phyloP scores from a whole-genome alignment of 495 filamentous ascomycete genomes.

The Pyrenula massariospora region DNA sequence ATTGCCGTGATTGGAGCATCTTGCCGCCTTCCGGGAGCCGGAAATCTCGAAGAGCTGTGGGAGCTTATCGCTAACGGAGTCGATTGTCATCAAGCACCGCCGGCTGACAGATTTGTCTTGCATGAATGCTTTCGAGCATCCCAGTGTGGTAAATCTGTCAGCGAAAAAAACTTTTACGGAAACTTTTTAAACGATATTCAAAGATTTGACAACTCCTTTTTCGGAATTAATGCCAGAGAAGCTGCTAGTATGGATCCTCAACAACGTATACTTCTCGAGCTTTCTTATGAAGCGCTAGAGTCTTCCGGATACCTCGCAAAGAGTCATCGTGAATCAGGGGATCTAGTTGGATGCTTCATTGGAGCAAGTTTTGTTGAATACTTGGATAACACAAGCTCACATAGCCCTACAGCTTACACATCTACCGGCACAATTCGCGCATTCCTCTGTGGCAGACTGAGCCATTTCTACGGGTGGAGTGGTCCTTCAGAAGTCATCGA shows the following conservation, averaged over 20 bases:
- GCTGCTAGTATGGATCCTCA: slow-evolving; percentile 34
- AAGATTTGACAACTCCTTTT: slow-evolving; percentile 33
- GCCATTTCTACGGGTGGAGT: slow-evolving; percentile 35
- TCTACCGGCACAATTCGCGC: slow-evolving; percentile 10
- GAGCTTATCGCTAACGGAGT: slow-evolving; percentile 13
- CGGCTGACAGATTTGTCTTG: not conserved
- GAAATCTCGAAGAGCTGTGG: slow-evolving; percentile 26
- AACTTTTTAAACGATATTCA: slow-evolving; percentile 17
- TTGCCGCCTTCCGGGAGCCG: slow-evolving; percentile 23
- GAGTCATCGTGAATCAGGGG: not conserved
- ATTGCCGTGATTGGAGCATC: slow-evolving; percentile 32
- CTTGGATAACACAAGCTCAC: slow-evolving; percentile 12
- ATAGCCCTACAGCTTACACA: slow-evolving; percentile 8
- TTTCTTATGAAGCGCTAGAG: slow-evolving; percentile 29
- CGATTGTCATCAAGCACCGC: too few species aligned
- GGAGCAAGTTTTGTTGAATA: slow-evolving; percentile 18
- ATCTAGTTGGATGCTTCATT: slow-evolving; percentile 20
- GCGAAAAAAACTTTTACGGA: slow-evolving; percentile 12
- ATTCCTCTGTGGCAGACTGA: slow-evolving; percentile 24
- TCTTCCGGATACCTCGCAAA: slow-evolving; percentile 17
- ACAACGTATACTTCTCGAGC: slow-evolving; percentile 30
- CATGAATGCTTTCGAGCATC: too few species aligned
- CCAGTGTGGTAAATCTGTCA: not conserved
- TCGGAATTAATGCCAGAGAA: slow-evolving; percentile 26
- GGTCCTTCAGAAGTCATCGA: slow-evolving; percentile 31